Evolutionary conservation across 2,329 filamentous ascomycete genomes (phyloP).

Genomic region (Claviceps maximensis): DNA sequence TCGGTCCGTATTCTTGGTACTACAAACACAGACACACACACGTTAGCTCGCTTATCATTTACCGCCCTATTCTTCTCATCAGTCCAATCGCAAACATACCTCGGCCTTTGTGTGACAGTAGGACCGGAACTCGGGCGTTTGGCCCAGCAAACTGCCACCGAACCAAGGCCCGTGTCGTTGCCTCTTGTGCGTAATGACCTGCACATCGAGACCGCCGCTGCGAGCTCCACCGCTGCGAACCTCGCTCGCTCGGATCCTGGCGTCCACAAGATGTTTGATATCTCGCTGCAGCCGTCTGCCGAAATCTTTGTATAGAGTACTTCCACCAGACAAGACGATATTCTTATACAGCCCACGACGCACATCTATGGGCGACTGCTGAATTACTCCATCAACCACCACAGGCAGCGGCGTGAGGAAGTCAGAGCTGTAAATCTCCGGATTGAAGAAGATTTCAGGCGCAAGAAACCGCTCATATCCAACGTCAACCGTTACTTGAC

Average conservation of each 20-base stretch:
- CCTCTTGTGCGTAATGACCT: constrained; percentile 94
- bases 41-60: constrained; percentile 9
- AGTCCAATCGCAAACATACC: constrained; percentile 26
- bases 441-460: constrained; percentile 99
- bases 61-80: not conserved
- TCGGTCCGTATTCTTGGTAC: constrained; percentile 92
- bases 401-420: constrained; percentile 90
- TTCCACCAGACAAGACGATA: constrained; percentile 93
- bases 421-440: constrained; percentile 97
- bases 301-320: constrained; percentile 97
- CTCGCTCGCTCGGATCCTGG: constrained; percentile 83
- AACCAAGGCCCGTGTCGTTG: constrained; percentile 98
- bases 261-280: constrained; percentile 91
- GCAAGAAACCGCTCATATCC: constrained; percentile 97
- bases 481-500: constrained; percentile 75
- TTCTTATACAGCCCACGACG: constrained; percentile 98
- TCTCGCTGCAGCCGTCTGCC: constrained; percentile 90
- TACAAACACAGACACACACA: constrained; percentile 20
- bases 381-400: constrained; percentile 93
- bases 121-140: constrained; percentile 95
- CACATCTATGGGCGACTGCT: constrained; percentile 95
- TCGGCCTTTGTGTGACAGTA: constrained; percentile 93
- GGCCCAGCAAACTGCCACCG: constrained; percentile 86
- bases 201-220: constrained; percentile 88
- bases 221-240: constrained; percentile 80